These are phyloP conservation scores for Gossypium davidsonii DNA, from an alignment of 441 rosid species.

Conservation along the genomic window DNA sequence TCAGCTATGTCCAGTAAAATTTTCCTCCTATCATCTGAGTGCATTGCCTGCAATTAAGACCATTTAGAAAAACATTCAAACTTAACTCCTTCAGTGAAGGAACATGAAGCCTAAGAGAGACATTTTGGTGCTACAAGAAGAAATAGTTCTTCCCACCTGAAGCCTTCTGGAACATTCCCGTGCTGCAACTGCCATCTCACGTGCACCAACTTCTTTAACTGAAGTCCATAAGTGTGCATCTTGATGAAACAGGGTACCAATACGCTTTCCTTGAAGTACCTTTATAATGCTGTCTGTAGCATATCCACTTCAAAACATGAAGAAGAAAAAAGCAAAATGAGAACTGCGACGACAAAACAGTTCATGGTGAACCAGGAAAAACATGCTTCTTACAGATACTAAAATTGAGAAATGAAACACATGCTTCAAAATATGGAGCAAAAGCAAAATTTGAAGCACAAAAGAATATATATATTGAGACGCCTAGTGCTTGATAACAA, in stretches of 20 bases:
- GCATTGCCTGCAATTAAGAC: constrained; percentile 25
- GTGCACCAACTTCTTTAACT: constrained; percentile 25
- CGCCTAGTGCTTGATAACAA: neutral
- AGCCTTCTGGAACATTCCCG: constrained; percentile 38
- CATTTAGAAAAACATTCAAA: constrained; percentile 1
- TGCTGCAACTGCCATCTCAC: constrained; percentile 43
- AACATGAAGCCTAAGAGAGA: neutral
- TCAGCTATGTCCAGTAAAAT: constrained; percentile 40
- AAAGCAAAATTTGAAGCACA: neutral
- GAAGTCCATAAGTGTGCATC: constrained; percentile 35
- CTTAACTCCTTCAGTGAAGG: neutral
- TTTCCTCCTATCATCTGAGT: constrained; percentile 32
- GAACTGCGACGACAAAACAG: neutral
- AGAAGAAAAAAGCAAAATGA: constrained; percentile 25
- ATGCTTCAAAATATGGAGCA: no score
- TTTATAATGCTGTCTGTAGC: constrained; percentile 27
- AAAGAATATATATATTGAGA: neutral
- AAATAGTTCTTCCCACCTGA: constrained; percentile 25
- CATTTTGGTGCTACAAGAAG: neutral
- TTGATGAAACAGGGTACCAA: constrained; percentile 38
- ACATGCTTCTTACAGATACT: neutral
- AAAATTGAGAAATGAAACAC: neutral
- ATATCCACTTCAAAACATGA: constrained; percentile 29
- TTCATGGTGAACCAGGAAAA: neutral
- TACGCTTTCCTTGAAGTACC: constrained; percentile 32